Evolutionary conservation across 139 green algal genomes (phyloP).

Genomic region (Chlorella sp.): DNA sequence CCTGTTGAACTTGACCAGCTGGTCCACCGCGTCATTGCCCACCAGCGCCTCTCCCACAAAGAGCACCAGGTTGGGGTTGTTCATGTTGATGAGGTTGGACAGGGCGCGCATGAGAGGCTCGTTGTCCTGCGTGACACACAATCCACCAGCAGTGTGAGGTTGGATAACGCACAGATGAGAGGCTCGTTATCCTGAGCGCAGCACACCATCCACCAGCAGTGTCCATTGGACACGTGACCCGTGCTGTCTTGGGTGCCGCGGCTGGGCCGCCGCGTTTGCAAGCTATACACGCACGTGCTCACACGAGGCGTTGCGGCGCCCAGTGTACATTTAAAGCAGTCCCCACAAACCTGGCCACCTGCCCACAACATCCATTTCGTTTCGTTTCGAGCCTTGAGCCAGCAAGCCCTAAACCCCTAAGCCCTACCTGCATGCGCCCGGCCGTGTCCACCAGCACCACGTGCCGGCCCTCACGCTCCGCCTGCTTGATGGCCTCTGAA

Average conservation of each 20-base stretch:
- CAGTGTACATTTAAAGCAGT: background rate
- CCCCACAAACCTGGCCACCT: background rate
- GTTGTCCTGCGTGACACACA: too few species aligned
- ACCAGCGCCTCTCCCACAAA: constrained; percentile 99
- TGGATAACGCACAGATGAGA: constrained; percentile 93
- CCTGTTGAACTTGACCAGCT: constrained; percentile 96
- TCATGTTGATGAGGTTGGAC: constrained; percentile 87
- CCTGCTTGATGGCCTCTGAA: constrained; percentile 79
- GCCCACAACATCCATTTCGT: background rate
- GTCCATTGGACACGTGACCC: background rate
- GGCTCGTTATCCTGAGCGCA: constrained; percentile 99
- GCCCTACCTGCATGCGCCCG: constrained; percentile 68
- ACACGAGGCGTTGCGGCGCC: too few species aligned
- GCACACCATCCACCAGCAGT: background rate
- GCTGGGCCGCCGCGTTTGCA: background rate
- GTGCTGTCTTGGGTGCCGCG: background rate
- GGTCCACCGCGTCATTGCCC: constrained; percentile 97
- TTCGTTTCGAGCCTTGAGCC: background rate
- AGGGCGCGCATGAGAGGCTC: constrained; percentile 98
- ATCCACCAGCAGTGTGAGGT: too few species aligned
- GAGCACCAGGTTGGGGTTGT: constrained; percentile 91
- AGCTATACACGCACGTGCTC: background rate
- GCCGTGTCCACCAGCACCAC: constrained; percentile 98
- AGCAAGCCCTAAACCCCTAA: background rate
- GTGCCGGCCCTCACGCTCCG: constrained; percentile 68